Evolutionary conservation across 2,329 filamentous ascomycete genomes (phyloP).

Genomic region (Colletotrichum magnum): DNA sequence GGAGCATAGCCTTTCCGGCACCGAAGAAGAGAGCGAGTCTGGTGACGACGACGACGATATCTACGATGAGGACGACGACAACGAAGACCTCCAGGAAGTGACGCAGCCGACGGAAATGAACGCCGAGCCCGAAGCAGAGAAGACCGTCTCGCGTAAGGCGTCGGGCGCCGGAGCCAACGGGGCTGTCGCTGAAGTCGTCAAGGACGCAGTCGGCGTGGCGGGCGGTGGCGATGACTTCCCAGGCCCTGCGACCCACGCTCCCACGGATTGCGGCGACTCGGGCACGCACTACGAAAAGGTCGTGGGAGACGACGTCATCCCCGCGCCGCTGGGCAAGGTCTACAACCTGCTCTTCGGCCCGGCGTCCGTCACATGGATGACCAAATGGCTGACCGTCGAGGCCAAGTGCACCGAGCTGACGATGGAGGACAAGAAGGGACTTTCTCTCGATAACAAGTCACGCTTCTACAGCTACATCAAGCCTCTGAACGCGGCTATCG

Average conservation of each 20-base stretch:
- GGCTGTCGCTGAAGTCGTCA: constrained; percentile 61
- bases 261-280: constrained; percentile 88
- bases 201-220: constrained; percentile 61
- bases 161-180: constrained; percentile 71
- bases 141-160: constrained; percentile 77
- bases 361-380: constrained; percentile 84
- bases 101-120: constrained; percentile 55
- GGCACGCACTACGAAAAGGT: constrained; percentile 86
- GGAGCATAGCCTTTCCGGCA: constrained; percentile 66
- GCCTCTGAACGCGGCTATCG: constrained; percentile 85
- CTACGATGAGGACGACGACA: constrained; percentile 85
- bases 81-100: constrained; percentile 68
- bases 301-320: constrained; percentile 87
- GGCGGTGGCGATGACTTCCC: constrained; percentile 77
- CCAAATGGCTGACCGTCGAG: constrained; percentile 86
- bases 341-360: constrained; percentile 91
- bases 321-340: constrained; percentile 91
- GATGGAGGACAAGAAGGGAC: constrained; percentile 86
- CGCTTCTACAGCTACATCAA: constrained; percentile 92
- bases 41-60: constrained; percentile 78
- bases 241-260: constrained; percentile 83
- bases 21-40: constrained; percentile 72
- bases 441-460: constrained; percentile 80
- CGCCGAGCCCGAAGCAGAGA: constrained; percentile 71
- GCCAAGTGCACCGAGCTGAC: constrained; percentile 92